Percentiles rank a stretch among this genome's conserved stretches.
phyloP scores from a whole-genome alignment of 1,284 basidiomycete genomes.

The Cryptococcus maquisensis region DNA sequence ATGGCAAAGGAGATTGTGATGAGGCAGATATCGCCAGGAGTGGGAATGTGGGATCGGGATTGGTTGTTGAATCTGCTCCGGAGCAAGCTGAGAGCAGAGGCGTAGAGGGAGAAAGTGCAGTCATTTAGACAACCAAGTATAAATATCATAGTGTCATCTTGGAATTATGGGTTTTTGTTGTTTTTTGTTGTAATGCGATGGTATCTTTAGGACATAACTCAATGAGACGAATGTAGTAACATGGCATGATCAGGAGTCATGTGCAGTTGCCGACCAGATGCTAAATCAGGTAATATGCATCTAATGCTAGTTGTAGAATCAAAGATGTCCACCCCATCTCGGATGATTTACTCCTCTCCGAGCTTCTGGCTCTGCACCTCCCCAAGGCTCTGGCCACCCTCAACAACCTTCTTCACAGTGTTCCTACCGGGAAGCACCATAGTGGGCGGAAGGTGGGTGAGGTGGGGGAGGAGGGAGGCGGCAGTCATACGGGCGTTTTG shows the following conservation, averaged over 20 bases:
- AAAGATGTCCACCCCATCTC: too few relatives aligned
- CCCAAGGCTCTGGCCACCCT: conserved; percentile 12
- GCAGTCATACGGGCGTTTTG: conserved; percentile 76
- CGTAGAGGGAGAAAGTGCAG: conserved; percentile 5
- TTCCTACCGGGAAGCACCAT: conserved; percentile 51
- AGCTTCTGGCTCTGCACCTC: conserved; percentile 30
- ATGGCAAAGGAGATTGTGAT: neutral
- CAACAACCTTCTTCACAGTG: conserved; percentile 9
- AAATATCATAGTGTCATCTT: too few relatives aligned
- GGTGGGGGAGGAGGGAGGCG: conserved; percentile 62
- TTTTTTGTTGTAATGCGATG: too few relatives aligned
- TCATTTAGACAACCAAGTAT: too few relatives aligned
- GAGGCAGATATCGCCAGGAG: conserved; percentile 16
- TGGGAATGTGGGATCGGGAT: conserved; percentile 41
- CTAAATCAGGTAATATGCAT: too few relatives aligned
- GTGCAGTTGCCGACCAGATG: too few relatives aligned
- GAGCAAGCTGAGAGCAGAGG: conserved; percentile 25
- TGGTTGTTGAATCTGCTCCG: conserved; percentile 41
- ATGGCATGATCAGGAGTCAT: too few relatives aligned
- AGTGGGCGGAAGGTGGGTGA: conserved; percentile 79
- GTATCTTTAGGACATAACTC: too few relatives aligned
- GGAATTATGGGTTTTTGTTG: too few relatives aligned
- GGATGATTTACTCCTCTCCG: conserved; percentile 28
- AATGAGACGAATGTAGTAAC: too few relatives aligned
- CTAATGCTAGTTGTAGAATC: too few relatives aligned